Conservation (phyloP, 768 basidiomycete species). For the Mycena belliarum region DNA sequence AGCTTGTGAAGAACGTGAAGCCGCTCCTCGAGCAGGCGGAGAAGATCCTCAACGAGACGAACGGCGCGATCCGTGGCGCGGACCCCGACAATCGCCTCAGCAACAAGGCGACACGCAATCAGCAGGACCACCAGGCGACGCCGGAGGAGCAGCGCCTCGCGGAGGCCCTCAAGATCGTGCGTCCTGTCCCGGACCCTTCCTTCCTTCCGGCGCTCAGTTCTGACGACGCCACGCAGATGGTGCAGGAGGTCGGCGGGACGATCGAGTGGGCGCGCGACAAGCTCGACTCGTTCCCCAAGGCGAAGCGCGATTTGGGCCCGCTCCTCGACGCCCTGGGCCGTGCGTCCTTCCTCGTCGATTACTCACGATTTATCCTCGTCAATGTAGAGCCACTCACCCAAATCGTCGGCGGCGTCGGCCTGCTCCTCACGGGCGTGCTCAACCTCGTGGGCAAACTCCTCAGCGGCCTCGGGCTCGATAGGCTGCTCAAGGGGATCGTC, state of each 20-base stretch:
- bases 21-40: conserved; percentile 39
- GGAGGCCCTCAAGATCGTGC: conserved; percentile 37
- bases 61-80: conserved; percentile 36
- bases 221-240: too few relatives aligned
- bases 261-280: conserved; percentile 41
- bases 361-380: background rate
- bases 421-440: conserved; percentile 37
- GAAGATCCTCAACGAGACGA: conserved; percentile 39
- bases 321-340: conserved; percentile 38
- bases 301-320: conserved; percentile 39
- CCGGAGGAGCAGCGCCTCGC: conserved; percentile 41
- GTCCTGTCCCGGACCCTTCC: too few relatives aligned
- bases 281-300: conserved; percentile 38
- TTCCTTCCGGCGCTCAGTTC: too few relatives aligned
- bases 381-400: conserved; percentile 35
- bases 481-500: conserved; percentile 34
- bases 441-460: conserved; percentile 37
- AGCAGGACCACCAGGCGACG: conserved; percentile 37
- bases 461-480: conserved; percentile 34
- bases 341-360: conserved; percentile 8
- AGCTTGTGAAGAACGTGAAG: conserved; percentile 36
- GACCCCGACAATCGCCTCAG: conserved; percentile 38
- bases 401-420: conserved; percentile 39
- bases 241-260: conserved; percentile 24
- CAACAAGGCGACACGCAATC: conserved; percentile 36